These are phyloP conservation scores for Discostella stelligeroides DNA, from an alignment of 108 stramenopile species.

Conservation along the genomic window DNA sequence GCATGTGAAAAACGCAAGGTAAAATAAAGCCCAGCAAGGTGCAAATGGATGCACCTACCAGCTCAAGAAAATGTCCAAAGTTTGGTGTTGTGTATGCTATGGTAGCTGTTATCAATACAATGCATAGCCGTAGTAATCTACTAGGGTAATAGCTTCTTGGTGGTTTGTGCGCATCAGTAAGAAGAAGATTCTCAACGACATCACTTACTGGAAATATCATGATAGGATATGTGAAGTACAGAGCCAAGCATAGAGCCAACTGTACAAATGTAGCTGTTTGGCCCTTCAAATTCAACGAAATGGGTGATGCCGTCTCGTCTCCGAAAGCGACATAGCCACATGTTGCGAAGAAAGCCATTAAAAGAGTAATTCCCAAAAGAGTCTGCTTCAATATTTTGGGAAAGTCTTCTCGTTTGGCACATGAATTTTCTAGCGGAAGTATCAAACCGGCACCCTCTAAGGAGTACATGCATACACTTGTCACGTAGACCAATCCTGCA, in stretches of 20 bases:
- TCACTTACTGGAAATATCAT: conserved; percentile 83
- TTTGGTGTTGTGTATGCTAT: conserved; percentile 69
- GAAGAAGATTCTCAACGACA: conserved; percentile 49
- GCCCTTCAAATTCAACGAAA: conserved; percentile 68
- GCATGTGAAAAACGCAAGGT: conserved; percentile 67
- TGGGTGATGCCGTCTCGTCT: conserved; percentile 58
- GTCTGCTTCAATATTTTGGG: conserved; percentile 46
- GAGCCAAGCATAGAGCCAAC: conserved; percentile 64
- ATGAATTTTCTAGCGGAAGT: conserved; percentile 60
- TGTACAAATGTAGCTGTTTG: conserved; percentile 68
- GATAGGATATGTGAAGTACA: conserved; percentile 82
- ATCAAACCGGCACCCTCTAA: conserved; percentile 81
- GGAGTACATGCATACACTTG: conserved; percentile 69
- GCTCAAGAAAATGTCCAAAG: conserved; percentile 73
- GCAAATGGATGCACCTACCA: conserved; percentile 79
- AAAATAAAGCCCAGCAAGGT: conserved; percentile 75
- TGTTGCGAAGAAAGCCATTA: conserved; percentile 77
- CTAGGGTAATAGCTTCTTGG: conserved; percentile 22
- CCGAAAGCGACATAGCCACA: conserved; percentile 74
- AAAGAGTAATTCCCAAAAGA: conserved; percentile 56
- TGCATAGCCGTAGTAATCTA: conserved; percentile 31
- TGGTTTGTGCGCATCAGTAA: conserved; percentile 29
- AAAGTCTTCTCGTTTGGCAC: conserved; percentile 52
- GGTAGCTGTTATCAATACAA: conserved; percentile 58
- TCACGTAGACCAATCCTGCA: conserved; percentile 62